A percentile compares a stretch with the other conserved stretches of the same genome.
Evolutionary conservation across 148 eudicot genomes (phyloP).

Genomic region (Amaranthus palmeri): DNA sequence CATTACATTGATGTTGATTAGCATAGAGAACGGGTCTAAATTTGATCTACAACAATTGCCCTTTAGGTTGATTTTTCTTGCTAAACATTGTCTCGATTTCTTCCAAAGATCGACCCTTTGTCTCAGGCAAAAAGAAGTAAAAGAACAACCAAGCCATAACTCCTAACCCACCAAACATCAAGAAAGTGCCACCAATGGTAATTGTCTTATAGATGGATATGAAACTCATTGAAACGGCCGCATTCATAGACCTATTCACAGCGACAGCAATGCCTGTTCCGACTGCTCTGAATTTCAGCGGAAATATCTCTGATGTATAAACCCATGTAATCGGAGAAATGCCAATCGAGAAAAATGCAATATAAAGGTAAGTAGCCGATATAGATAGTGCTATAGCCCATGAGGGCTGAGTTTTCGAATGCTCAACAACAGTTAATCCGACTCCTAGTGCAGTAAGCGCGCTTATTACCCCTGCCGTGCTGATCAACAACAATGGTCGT

Average conservation of each 20-base stretch:
- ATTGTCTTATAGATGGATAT: conserved; percentile 55
- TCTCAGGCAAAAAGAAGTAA: conserved; percentile 73
- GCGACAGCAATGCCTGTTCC: conserved; percentile 72
- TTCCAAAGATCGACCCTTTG: conserved; percentile 61
- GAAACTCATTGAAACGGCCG: conserved; percentile 61
- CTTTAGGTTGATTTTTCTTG: background rate
- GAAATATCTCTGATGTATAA: conserved; percentile 75
- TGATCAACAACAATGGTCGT: conserved; percentile 46
- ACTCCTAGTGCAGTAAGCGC: conserved; percentile 38
- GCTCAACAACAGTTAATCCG: conserved; percentile 37
- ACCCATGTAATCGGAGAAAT: conserved; percentile 74
- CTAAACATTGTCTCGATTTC: conserved; percentile 63
- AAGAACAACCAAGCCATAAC: conserved; percentile 56
- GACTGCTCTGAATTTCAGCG: conserved; percentile 52
- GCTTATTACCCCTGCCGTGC: conserved; percentile 41
- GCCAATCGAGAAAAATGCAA: conserved; percentile 62
- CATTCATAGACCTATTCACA: conserved; percentile 64
- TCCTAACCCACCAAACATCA: conserved; percentile 53
- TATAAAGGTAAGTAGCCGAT: conserved; percentile 31
- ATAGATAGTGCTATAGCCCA: conserved; percentile 59
- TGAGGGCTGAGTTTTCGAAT: conserved; percentile 14
- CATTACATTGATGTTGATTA: too few relatives aligned
- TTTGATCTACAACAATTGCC: too few relatives aligned
- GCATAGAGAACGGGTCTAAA: too few relatives aligned
- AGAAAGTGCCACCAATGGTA: conserved; percentile 76